Conservation (phyloP, 2,329 filamentous ascomycete species). For the Emmonsiellopsis sp. region DNA sequence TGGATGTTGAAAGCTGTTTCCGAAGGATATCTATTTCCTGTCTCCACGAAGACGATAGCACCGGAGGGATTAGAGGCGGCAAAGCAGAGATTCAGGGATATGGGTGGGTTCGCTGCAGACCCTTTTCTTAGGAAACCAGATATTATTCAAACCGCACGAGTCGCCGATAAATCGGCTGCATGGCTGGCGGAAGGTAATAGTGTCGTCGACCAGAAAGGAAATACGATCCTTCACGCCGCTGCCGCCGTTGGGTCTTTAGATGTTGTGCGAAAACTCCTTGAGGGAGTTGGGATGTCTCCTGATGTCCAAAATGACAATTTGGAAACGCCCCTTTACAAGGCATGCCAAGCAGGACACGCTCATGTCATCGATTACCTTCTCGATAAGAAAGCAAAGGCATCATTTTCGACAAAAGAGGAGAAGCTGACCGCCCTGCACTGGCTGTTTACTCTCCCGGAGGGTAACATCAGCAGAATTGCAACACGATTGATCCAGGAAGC, state of each 20-base stretch:
- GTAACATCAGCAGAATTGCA: constrained; percentile 11
- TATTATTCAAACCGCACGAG: constrained; percentile 9
- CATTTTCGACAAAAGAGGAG: constrained; percentile 12
- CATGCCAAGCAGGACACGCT: constrained; percentile 20
- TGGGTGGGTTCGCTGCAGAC: constrained; percentile 18
- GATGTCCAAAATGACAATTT: constrained; percentile 18
- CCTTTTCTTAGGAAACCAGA: constrained; percentile 15
- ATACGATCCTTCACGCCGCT: constrained; percentile 20
- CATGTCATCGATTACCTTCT: constrained; percentile 17
- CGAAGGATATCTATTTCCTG: constrained; percentile 18
- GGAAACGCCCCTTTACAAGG: constrained; percentile 21
- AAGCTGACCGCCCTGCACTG: constrained; percentile 18
- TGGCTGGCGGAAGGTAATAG: constrained; percentile 8
- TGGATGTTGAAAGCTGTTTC: constrained; percentile 19
- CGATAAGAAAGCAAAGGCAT: constrained; percentile 15
- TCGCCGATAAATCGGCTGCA: constrained; percentile 4
- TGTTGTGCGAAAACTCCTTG: constrained; percentile 11
- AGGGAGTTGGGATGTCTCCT: constrained; percentile 9
- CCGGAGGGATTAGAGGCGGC: constrained; percentile 10
- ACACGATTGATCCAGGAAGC: constrained; percentile 13
- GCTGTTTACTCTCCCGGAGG: constrained; percentile 17
- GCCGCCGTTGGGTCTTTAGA: constrained; percentile 14
- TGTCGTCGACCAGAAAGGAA: constrained; percentile 17
- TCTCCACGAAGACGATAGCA: constrained; percentile 2
- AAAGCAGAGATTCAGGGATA: constrained; percentile 13